Percentiles rank a stretch among this genome's conserved stretches.
Conservation (phyloP, 306 rosid species). For the Medicago arabica region DNA sequence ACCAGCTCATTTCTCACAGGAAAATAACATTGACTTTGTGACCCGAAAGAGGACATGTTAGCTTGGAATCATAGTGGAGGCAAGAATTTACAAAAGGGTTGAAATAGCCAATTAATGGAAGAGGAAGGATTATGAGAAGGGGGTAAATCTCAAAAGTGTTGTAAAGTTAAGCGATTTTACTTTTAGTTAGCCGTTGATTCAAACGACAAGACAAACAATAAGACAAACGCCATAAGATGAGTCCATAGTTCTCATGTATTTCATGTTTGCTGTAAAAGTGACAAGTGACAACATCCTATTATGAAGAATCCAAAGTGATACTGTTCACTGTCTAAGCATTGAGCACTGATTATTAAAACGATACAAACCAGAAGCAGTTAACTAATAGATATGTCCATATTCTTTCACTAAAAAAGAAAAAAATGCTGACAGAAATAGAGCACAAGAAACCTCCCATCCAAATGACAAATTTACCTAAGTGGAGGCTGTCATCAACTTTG, state of each 20-base stretch:
- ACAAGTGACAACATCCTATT: constrained; percentile 20
- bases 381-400: constrained; percentile 16
- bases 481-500: constrained; percentile 35
- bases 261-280: constrained; percentile 26
- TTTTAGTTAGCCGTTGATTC: neutral
- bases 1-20: neutral
- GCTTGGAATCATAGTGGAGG: neutral
- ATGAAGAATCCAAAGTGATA: constrained; percentile 38
- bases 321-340: constrained; percentile 35
- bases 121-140: neutral
- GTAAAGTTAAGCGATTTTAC: no score
- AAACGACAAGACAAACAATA: neutral
- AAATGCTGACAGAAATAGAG: constrained; percentile 22
- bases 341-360: constrained; percentile 19
- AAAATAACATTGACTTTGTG: neutral
- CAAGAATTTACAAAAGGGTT: neutral
- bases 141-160: neutral
- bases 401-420: constrained; percentile 6
- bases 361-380: constrained; percentile 24
- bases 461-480: constrained; percentile 29
- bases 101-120: neutral
- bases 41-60: neutral
- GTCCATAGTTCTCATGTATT: constrained; percentile 27
- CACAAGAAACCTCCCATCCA: constrained; percentile 35
- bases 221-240: constrained; percentile 3